Percentiles rank a stretch among this genome's conserved stretches.
phyloP scores from a whole-genome alignment of 2,329 filamentous ascomycete genomes.

The Aureobasidium sp. region DNA sequence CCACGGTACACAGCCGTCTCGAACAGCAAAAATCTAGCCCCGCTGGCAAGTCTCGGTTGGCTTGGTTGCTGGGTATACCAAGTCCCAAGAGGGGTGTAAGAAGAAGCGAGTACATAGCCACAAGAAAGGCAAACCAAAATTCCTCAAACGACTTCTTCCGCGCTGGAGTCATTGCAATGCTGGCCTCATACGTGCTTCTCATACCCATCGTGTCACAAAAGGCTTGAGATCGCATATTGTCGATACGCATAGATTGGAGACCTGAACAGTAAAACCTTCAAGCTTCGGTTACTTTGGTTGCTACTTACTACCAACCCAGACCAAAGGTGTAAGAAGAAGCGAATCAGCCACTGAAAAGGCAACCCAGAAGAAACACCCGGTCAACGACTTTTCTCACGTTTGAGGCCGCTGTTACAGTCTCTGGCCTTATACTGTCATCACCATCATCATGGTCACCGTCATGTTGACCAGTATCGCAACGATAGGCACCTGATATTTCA shows the following conservation, averaged over 20 bases:
- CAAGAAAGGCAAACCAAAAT: too few relatives aligned
- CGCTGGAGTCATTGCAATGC: too few relatives aligned
- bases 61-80: background rate
- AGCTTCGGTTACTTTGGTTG: background rate
- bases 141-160: too few relatives aligned
- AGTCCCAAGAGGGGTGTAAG: background rate
- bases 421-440: background rate
- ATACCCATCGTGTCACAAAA: too few relatives aligned
- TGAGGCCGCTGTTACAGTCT: background rate
- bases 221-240: too few relatives aligned
- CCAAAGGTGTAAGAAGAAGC: background rate
- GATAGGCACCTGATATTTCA: too few relatives aligned
- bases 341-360: background rate
- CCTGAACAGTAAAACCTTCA: background rate
- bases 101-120: background rate
- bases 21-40: background rate
- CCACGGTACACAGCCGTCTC: background rate
- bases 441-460: background rate
- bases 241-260: too few relatives aligned
- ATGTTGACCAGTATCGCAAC: too few relatives aligned
- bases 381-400: background rate
- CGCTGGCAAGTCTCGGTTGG: background rate
- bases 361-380: constrained; percentile 10
- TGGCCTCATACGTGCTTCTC: too few relatives aligned
- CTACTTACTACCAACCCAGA: background rate